These are phyloP conservation scores for Bjerkandera adusta DNA, from an alignment of 1,284 basidiomycete genomes.

Conservation along the genomic window DNA sequence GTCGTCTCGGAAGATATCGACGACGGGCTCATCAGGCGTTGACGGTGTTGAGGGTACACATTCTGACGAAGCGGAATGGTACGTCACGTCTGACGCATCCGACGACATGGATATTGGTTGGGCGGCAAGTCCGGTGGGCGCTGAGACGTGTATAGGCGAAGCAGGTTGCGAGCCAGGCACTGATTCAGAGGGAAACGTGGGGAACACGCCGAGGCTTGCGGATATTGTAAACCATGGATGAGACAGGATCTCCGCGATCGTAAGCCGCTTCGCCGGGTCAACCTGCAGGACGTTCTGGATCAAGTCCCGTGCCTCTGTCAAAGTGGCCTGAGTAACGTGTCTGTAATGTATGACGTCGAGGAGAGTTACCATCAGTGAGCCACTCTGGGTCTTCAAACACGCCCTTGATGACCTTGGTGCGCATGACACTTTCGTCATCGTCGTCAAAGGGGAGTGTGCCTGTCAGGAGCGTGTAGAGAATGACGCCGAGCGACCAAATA, in stretches of 20 bases:
- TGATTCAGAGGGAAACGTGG: constrained; percentile 33
- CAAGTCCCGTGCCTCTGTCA: constrained; percentile 77
- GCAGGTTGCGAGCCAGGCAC: constrained; percentile 26
- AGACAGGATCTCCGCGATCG: constrained; percentile 83
- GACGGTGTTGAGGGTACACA: constrained; percentile 52
- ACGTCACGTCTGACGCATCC: constrained; percentile 50
- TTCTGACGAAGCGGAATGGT: constrained; percentile 53
- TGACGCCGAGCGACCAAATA: constrained; percentile 95
- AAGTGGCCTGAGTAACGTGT: constrained; percentile 12
- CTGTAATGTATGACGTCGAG: constrained; percentile 6
- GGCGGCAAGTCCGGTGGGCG: constrained; percentile 27
- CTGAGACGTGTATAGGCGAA: constrained; percentile 21
- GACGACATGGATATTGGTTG: constrained; percentile 41
- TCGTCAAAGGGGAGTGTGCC: constrained; percentile 97
- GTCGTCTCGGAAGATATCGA: constrained; percentile 10
- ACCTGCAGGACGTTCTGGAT: constrained; percentile 79
- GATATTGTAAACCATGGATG: constrained; percentile 86
- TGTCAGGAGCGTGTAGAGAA: constrained; percentile 91
- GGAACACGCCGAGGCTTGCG: constrained; percentile 24
- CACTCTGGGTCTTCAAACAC: constrained; percentile 91
- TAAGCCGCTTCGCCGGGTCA: constrained; percentile 74
- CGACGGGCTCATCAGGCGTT: constrained; percentile 42
- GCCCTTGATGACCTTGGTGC: constrained; percentile 82
- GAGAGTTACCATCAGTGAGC: constrained; percentile 72
- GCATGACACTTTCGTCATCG: constrained; percentile 92